Evolutionary conservation across 257 asterid species (phyloP).

Genomic region (Salvia splendens): DNA sequence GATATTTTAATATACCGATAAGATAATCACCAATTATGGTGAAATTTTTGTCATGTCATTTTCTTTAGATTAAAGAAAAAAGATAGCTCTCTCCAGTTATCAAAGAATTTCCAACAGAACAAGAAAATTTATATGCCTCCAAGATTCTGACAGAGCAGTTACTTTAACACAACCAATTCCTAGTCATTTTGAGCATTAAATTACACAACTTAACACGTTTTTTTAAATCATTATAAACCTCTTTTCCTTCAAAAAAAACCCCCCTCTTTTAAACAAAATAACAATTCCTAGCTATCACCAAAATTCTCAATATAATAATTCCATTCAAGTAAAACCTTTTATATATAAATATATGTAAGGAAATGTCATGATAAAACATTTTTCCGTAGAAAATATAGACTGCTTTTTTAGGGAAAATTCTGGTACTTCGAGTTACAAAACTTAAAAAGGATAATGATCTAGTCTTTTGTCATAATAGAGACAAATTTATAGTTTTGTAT

Average conservation of each 20-base stretch:
- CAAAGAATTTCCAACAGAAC: neutral
- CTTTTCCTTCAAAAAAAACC: no score
- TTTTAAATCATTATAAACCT: no score
- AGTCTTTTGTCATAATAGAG: no score
- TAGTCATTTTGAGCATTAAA: no score
- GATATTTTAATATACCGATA: neutral
- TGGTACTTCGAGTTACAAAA: neutral
- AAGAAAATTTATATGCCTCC: neutral
- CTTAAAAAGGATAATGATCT: no score
- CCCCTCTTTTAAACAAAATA: no score
- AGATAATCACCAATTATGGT: neutral
- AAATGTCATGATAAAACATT: no score
- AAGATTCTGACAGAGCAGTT: neutral
- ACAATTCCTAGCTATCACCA: neutral
- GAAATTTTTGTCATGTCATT: neutral
- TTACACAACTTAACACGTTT: no score
- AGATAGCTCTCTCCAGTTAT: neutral
- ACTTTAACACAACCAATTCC: neutral
- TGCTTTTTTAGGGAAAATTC: neutral
- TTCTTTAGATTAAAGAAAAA: neutral
- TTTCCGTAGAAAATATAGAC: no score
- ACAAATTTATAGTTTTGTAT: no score
- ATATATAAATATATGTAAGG: neutral
- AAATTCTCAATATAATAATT: neutral
- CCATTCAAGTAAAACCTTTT: neutral